Evolutionary conservation across 1,284 basidiomycete species (phyloP), one percentile per base, ranked within the genome.

Genomic region (Xerocomus cyaneibrunnescens): DNA sequence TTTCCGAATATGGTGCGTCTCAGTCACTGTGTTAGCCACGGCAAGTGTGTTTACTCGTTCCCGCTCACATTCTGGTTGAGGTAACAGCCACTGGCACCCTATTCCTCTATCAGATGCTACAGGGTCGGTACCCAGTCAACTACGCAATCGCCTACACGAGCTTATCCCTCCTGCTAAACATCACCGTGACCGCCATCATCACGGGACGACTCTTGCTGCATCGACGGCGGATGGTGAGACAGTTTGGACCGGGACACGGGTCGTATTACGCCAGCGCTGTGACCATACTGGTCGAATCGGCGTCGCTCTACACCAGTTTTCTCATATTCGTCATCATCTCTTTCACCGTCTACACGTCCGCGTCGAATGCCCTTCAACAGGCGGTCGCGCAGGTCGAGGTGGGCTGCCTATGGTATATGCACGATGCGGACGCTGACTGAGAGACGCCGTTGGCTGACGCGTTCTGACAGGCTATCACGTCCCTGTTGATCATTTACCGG

Each of bases 401-500:
- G 14, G 51, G 61, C 17, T 7, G 7, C n/a, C 16, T n/a, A 30
- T 23, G 16, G 19, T 25, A 27, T 16, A 7, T 41, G 36, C 14
- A 14, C 19, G 22, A 27, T 13, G 5, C 41, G 19, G n/a, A 23
- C 5, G 4, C 13, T 2, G 17, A 36, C 28, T 36, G 19, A 52
- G 22, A 19, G 30, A 43, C 13, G 12, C 12, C 5, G 50, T 21
- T 37, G 13, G 5, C 22, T 22, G 31, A 49, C 23, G 7, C 3
- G 10, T 44, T 37, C 27, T 21, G 12, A 37, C 16, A 61, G 61
- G n/a, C 48, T 27, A 64, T 64, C 30, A 22, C 61, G 6, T 50
- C 59, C 4, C n/a, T 62, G 22, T 25, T 62, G 36, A 66, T 62
- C 37, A 60, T 62, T 5, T 62, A 62, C 43, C 59, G 64, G 7